Conservation (phyloP, 164 flowering plant genomes). For the Sextonia rubra region DNA sequence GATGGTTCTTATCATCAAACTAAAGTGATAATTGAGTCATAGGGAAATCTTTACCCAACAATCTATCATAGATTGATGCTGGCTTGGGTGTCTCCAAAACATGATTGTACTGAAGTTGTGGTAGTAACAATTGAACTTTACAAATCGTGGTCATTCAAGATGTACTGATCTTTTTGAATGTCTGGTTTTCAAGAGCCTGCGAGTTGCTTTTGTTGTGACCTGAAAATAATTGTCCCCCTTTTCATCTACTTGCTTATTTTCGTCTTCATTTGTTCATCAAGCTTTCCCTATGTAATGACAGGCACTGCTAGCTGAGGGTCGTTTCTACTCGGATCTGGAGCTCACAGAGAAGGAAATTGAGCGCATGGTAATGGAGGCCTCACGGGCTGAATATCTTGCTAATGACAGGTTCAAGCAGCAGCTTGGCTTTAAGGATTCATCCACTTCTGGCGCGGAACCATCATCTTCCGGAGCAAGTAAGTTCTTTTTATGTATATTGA, state of each 20-base stretch:
- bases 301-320: constrained; percentile 97
- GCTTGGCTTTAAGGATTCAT: constrained; percentile 50
- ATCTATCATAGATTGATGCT: too few relatives aligned
- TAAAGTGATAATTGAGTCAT: too few relatives aligned
- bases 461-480: constrained; percentile 95
- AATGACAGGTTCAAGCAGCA: constrained; percentile 60
- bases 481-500: constrained; percentile 12
- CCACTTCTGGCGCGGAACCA: constrained; percentile 87
- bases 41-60: too few relatives aligned
- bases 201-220: background rate
- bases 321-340: constrained; percentile 94
- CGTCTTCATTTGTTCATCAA: background rate
- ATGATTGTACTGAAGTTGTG: too few relatives aligned
- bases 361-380: constrained; percentile 95
- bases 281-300: constrained; percentile 17
- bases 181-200: background rate
- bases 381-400: constrained; percentile 84
- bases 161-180: background rate
- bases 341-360: constrained; percentile 99
- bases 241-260: too few relatives aligned
- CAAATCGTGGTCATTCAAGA: too few relatives aligned
- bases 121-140: too few relatives aligned
- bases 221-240: too few relatives aligned
- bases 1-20: too few relatives aligned
- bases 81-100: too few relatives aligned